These are phyloP conservation scores for Davidsoniella eucalypti DNA, from an alignment of 2,329 filamentous ascomycete species.

Conservation along the genomic window DNA sequence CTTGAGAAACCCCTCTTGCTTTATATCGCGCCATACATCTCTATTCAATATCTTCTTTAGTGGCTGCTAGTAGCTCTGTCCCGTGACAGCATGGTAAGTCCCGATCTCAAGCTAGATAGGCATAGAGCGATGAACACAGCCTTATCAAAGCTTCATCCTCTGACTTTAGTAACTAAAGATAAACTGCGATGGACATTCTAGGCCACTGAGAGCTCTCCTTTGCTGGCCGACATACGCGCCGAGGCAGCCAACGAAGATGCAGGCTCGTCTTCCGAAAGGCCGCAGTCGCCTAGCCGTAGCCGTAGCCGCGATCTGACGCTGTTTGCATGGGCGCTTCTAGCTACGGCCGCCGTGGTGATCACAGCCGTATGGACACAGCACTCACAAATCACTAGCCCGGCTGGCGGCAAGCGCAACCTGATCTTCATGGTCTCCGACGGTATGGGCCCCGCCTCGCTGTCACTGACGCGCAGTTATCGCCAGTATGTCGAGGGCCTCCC, in stretches of 20 bases:
- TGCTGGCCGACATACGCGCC: constrained; percentile 20
- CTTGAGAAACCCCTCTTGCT: too few species aligned
- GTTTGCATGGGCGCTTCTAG: constrained; percentile 68
- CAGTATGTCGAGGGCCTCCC: constrained; percentile 63
- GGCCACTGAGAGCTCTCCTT: constrained; percentile 16
- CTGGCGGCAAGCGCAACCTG: constrained; percentile 64
- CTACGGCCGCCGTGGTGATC: constrained; percentile 62
- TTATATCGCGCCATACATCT: too few species aligned
- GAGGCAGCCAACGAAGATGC: constrained; percentile 18
- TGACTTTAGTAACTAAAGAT: not conserved
- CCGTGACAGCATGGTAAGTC: constrained; percentile 10
- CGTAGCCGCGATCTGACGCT: constrained; percentile 55
- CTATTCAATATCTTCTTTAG: too few species aligned
- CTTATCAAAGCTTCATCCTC: not conserved
- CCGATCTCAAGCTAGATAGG: not conserved
- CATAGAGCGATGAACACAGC: not conserved
- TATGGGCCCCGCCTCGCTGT: constrained; percentile 88
- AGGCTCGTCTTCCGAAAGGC: constrained; percentile 17
- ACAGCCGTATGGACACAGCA: constrained; percentile 68
- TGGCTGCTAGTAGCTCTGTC: not conserved
- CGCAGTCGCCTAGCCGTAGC: constrained; percentile 11
- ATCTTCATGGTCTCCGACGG: constrained; percentile 99
- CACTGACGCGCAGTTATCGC: constrained; percentile 70
- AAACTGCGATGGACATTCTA: not conserved
- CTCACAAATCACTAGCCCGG: constrained; percentile 22